Base-by-base conservation (phyloP, 768 basidiomycete genomes). In the Tricholoma terreum region DNA sequence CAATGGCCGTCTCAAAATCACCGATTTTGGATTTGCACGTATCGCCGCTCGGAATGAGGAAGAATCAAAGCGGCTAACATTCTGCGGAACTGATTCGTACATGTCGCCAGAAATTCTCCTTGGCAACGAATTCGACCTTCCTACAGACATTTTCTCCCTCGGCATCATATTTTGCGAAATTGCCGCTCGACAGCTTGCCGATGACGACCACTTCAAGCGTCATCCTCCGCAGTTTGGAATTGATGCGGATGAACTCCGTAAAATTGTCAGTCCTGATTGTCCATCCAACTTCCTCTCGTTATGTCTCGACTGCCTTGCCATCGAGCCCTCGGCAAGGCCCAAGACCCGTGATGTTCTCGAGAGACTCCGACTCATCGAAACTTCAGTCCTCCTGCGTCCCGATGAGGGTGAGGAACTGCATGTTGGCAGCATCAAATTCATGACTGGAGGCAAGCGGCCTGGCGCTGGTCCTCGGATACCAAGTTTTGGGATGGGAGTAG, bases 11-110 rank as follows among this genome's bases (percentile, higher is more conserved):
- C 80, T 98, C 67, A 99, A 98, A 77, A 88, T 98, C 64, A 97
- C 95, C n/a, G 96, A 99, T 68, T 99, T 99, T 72, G 96, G 96
- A 1, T 96, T 98, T 64, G 94, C 94, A 4, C 83, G 96, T 34
- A 97, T 98, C 65, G 93, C 93, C 0, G 94, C 94, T 0, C 83
- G 90, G 40, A 96, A 92, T 65, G 91, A 86, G 56, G 94, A 95
- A 61, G 96, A 98, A 74, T 82, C 79, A 53, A 90, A 89, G 66
- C 82, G 90, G 4, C 80, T 93, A 43, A 93, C 91, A 0, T 92
- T 92, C 71, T 90, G 87, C 59, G 90, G 90, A n/a, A 92, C 90
- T 2, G 89, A 92, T 65, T 90, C 92, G 5, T 96, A 97, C 75
- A 98, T 98, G 96, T 93, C 91, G 2, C 96, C 96, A 0, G 96